These are phyloP conservation scores for Fusarium sp. DNA, from an alignment of 2,329 filamentous ascomycete genomes.

Conservation along the genomic window DNA sequence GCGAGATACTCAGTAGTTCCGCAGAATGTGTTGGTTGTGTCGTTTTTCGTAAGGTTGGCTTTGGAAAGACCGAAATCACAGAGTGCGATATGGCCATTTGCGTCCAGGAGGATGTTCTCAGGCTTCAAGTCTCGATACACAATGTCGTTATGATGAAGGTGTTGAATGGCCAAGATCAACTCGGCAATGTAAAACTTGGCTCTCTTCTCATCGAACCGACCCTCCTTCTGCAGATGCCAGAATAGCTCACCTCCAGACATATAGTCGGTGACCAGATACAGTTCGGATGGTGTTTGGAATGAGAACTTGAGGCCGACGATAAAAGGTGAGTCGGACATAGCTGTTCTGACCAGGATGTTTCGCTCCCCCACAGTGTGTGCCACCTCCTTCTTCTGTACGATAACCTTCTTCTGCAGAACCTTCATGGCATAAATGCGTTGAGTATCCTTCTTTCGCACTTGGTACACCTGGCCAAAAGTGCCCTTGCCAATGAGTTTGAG, in stretches of 20 bases:
- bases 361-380: slow-evolving; percentile 96
- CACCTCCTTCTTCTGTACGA: slow-evolving; percentile 99
- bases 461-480: slow-evolving; percentile 98
- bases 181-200: slow-evolving; percentile 99
- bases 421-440: slow-evolving; percentile 99
- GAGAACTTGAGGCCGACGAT: slow-evolving; percentile 99
- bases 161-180: slow-evolving; percentile 92
- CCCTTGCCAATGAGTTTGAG: slow-evolving; percentile 97
- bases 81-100: slow-evolving; percentile 96
- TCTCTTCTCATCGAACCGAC: slow-evolving; percentile 91
- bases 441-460: slow-evolving; percentile 97
- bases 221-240: slow-evolving; percentile 98
- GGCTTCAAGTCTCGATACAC: slow-evolving; percentile 98
- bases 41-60: slow-evolving; percentile 95
- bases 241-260: slow-evolving; percentile 99
- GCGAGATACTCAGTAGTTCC: slow-evolving; percentile 98
- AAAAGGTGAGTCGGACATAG: slow-evolving; percentile 94
- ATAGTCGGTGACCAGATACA: slow-evolving; percentile 98
- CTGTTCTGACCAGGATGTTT: slow-evolving; percentile 96
- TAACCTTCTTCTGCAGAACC: slow-evolving; percentile 98
- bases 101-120: slow-evolving; percentile 96
- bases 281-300: slow-evolving; percentile 95
- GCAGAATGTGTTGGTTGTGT: slow-evolving; percentile 98
- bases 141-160: slow-evolving; percentile 96
- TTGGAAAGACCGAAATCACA: slow-evolving; percentile 99